phyloP scores from a whole-genome alignment of 2,329 filamentous ascomycete species.

The Cladobotryum protrusum region DNA sequence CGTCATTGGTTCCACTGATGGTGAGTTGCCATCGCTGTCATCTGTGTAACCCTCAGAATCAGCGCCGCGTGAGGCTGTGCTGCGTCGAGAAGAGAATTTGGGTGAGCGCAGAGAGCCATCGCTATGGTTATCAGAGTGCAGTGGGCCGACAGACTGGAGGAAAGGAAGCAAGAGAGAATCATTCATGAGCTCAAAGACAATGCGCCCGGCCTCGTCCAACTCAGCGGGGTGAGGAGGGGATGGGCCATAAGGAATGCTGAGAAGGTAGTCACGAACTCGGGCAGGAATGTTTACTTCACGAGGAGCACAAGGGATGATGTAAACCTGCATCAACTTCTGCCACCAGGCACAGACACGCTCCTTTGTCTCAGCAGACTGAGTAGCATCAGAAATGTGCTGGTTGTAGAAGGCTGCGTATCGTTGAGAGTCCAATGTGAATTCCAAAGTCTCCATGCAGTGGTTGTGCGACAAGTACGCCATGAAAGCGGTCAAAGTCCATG shows the following conservation, averaged over 20 bases:
- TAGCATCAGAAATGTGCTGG: conserved; percentile 34
- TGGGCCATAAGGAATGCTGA: conserved; percentile 49
- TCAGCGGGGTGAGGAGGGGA: conserved; percentile 66
- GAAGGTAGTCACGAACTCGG: conserved; percentile 73
- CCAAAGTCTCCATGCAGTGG: conserved; percentile 91
- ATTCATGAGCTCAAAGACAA: conserved; percentile 95
- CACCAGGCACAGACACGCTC: conserved; percentile 75
- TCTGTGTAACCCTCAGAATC: conserved; percentile 53
- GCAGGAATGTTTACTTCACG: conserved; percentile 88
- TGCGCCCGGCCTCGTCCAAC: conserved; percentile 75
- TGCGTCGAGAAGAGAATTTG: conserved; percentile 33
- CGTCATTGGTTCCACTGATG: conserved; percentile 59
- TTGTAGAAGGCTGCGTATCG: conserved; percentile 63
- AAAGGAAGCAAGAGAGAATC: conserved; percentile 93
- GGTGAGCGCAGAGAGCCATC: conserved; percentile 39
- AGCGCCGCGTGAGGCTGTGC: conserved; percentile 38
- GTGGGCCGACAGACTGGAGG: conserved; percentile 57
- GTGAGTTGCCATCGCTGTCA: conserved; percentile 57
- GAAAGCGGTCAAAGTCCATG: conserved; percentile 87
- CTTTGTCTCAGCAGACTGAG: conserved; percentile 37
- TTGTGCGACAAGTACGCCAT: conserved; percentile 97
- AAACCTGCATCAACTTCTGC: conserved; percentile 82
- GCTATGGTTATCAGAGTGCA: conserved; percentile 27
- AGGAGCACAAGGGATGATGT: conserved; percentile 78
- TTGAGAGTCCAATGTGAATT: conserved; percentile 92